Percentiles rank a stretch among this genome's conserved stretches.
Evolutionary conservation across 225 moss, liverwort and hornwort genomes (phyloP).

Genomic region (Thuidium tamariscinum): DNA sequence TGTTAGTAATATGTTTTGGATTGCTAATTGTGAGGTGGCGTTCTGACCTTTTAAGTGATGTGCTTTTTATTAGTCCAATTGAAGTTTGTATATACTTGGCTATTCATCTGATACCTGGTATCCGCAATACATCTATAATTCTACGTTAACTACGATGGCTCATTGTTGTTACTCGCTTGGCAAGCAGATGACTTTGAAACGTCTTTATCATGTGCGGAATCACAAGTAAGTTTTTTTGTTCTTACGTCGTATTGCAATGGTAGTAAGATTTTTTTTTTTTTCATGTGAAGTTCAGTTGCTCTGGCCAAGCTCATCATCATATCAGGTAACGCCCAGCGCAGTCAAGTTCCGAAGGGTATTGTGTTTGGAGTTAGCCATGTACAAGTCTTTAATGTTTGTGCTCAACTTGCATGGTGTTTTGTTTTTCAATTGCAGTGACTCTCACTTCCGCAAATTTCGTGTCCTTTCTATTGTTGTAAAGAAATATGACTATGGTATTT

Average conservation of each 20-base stretch:
- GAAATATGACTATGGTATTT: background rate
- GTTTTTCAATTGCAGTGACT: background rate
- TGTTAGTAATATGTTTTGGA: background rate
- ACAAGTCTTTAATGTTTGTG: background rate
- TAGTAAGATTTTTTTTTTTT: background rate
- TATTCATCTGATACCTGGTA: background rate
- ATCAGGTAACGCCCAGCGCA: background rate
- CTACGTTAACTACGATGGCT: background rate
- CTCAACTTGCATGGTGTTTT: background rate
- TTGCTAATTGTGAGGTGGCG: background rate
- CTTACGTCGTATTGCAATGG: background rate
- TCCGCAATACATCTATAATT: background rate
- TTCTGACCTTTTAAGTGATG: background rate
- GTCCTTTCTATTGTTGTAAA: background rate
- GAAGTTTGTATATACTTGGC: background rate
- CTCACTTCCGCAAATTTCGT: background rate
- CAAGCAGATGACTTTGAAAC: slow-evolving; percentile 50
- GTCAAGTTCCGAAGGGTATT: background rate
- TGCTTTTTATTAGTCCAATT: background rate
- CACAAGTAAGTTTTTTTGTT: slow-evolving; percentile 37
- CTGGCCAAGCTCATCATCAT: background rate
- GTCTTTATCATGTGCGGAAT: slow-evolving; percentile 49
- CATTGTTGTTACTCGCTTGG: background rate
- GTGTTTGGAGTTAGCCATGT: background rate
- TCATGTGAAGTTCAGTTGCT: background rate